Conservation (phyloP, 2,329 filamentous ascomycete genomes). For the Microsporum ferrugineum region DNA sequence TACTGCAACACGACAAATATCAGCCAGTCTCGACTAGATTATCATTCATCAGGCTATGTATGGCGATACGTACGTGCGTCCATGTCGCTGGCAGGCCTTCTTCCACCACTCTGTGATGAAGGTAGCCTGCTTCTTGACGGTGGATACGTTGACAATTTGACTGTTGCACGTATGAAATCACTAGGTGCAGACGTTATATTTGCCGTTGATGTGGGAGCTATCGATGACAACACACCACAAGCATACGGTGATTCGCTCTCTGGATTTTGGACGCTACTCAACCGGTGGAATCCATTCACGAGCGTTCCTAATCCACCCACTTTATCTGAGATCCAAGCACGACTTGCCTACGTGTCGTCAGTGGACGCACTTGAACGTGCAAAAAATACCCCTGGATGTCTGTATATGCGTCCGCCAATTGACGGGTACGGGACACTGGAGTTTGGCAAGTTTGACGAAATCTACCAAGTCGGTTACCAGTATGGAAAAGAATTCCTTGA, state of each 20-base stretch:
- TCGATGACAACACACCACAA: constrained; percentile 88
- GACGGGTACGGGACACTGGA: constrained; percentile 89
- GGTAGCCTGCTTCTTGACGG: constrained; percentile 94
- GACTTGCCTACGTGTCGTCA: constrained; percentile 86
- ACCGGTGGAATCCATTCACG: constrained; percentile 95
- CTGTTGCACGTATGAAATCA: constrained; percentile 92
- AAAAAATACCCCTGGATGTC: constrained; percentile 78
- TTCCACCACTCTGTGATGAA: constrained; percentile 92
- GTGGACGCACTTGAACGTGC: constrained; percentile 90
- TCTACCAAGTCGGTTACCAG: constrained; percentile 77
- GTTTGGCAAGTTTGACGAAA: constrained; percentile 96
- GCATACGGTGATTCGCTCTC: constrained; percentile 87
- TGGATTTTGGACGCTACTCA: constrained; percentile 86
- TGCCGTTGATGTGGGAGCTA: constrained; percentile 81
- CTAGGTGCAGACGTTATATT: constrained; percentile 90
- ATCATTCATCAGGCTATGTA: constrained; percentile 91
- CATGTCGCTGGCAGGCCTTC: constrained; percentile 86
- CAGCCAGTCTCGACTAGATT: constrained; percentile 80
- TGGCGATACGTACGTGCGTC: constrained; percentile 95
- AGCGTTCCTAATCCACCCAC: constrained; percentile 83
- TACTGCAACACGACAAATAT: constrained; percentile 99
- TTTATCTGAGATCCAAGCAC: constrained; percentile 86
- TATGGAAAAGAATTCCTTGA: constrained; percentile 74
- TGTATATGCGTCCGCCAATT: constrained; percentile 93
- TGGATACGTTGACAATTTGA: constrained; percentile 94